Base-by-base conservation (phyloP, 352 stramenopile species). In the Nothophytophthora sp. region DNA sequence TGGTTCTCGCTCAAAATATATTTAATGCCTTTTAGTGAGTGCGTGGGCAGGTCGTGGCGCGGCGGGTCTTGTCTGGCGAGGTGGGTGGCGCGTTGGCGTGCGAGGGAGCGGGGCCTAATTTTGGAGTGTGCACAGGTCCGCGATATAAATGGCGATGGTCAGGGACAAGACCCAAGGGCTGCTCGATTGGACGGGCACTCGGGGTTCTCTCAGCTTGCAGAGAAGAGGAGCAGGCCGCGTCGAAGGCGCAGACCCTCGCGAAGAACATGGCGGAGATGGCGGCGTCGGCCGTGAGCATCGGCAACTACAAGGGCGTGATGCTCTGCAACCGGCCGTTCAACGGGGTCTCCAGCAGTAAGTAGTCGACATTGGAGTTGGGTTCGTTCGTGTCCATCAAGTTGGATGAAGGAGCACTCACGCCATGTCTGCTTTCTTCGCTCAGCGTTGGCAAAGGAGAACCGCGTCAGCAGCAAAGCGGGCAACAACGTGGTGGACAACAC, bases 241-340 rank as follows among this genome's bases (percentile, higher is more conserved):
- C 54, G 40, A 44, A 16, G 59, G 37, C 37, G 16, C n/a, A 16
- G 16, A 34, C 24, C 16, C 22, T 29, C 16, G 15, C 8, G 27
- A 37, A 19, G 13, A 23, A 68, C 36, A 78, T 70, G 70, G 63
- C 64, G 43, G 74, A 75, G 22, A 47, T 55, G 60, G 58, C 63
- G 34, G 20, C 57, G 57, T 56, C 37, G 11, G 76, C 76, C 25
- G 78, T 95, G 54, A 92, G 79, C 51, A 97, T 97, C 60, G 91
- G 89, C 63, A 97, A 97, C 77, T 97, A 97, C 72, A 97, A 98
- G 70, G 92, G 91, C 47, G 92, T 98, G 22, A 98, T 98, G 91
- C 81, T 98, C 25, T 98, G 92, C 73, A 97, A 98, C 66, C 71
- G 92, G 18, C 92, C 92, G 12, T 97, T 98, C 76, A 94, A 93